phyloP scores from a whole-genome alignment of 768 basidiomycete genomes.

The Agaricus bisporus region DNA sequence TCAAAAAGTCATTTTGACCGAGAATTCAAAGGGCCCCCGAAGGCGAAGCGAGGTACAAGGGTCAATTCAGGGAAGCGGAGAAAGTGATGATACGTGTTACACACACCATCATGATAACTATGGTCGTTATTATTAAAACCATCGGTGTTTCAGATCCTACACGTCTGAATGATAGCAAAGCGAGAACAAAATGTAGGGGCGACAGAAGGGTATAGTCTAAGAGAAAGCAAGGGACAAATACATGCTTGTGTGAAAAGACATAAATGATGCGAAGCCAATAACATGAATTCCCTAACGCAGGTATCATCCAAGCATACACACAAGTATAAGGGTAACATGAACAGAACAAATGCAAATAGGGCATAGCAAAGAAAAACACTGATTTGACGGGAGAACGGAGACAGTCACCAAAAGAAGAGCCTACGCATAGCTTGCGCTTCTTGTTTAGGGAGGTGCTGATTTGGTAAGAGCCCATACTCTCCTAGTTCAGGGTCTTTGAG shows the following conservation, averaged over 20 bases:
- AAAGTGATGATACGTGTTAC: not conserved
- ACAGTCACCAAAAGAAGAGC: conserved; percentile 38
- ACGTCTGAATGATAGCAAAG: not conserved
- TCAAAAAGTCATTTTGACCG: conserved; percentile 44
- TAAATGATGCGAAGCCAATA: not conserved
- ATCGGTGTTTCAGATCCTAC: not conserved
- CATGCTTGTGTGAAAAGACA: not conserved
- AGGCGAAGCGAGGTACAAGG: conserved; percentile 4
- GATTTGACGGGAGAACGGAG: conserved; percentile 2
- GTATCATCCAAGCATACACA: not conserved
- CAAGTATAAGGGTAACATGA: not conserved
- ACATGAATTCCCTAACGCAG: not conserved
- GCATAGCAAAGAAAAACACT: not conserved
- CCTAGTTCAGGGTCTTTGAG: conserved; percentile 47
- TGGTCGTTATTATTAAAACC: not conserved
- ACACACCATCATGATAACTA: not conserved
- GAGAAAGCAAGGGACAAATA: not conserved
- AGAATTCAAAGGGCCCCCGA: conserved; percentile 26
- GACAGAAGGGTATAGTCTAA: not conserved
- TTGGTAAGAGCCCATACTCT: conserved; percentile 18
- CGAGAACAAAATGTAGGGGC: not conserved
- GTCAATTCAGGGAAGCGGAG: not conserved
- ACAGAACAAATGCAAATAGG: not conserved
- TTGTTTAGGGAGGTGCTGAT: conserved; percentile 11
- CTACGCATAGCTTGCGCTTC: conserved; percentile 44